phyloP scores from a whole-genome alignment of 2,329 filamentous ascomycete species.

The Cercospora nicotianae region DNA sequence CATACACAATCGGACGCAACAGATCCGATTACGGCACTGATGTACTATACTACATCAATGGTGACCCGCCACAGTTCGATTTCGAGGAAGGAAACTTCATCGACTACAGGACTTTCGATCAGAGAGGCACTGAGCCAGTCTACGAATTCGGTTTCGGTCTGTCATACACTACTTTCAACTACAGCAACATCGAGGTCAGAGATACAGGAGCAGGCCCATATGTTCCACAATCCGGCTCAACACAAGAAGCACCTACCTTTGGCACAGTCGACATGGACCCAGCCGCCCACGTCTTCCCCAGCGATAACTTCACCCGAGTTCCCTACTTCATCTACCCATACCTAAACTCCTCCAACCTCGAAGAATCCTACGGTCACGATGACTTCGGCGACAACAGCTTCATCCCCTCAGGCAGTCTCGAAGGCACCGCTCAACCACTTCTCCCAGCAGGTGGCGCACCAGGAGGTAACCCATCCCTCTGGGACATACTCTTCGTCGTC shows the following conservation, averaged over 20 bases:
- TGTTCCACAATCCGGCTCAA: slow-evolving; percentile 61
- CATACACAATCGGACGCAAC: slow-evolving; percentile 72
- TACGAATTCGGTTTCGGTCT: slow-evolving; percentile 55
- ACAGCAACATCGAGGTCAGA: slow-evolving; percentile 64
- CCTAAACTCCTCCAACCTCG: slow-evolving; percentile 62
- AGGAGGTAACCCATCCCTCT: slow-evolving; percentile 57
- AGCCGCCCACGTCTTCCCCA: slow-evolving; percentile 68
- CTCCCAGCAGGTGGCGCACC: slow-evolving; percentile 70
- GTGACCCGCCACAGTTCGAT: slow-evolving; percentile 68
- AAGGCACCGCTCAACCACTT: slow-evolving; percentile 41
- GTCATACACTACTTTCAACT: slow-evolving; percentile 76
- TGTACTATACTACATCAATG: slow-evolving; percentile 64
- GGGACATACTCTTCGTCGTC: slow-evolving; percentile 60
- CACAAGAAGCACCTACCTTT: slow-evolving; percentile 62
- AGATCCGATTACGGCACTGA: slow-evolving; percentile 68
- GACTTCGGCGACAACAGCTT: slow-evolving; percentile 65
- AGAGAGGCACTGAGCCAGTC: slow-evolving; percentile 62
- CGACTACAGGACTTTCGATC: slow-evolving; percentile 76
- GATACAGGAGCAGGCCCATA: slow-evolving; percentile 53
- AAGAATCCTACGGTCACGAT: slow-evolving; percentile 57
- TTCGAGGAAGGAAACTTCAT: slow-evolving; percentile 79
- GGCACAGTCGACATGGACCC: slow-evolving; percentile 64
- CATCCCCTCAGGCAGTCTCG: slow-evolving; percentile 55
- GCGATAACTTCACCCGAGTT: slow-evolving; percentile 52
- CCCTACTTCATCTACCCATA: slow-evolving; percentile 69